A percentile compares a stretch with the other conserved stretches of the same genome.
Evolutionary conservation across 768 basidiomycete genomes (phyloP).

Genomic region (Auriscalpium microsporum): DNA sequence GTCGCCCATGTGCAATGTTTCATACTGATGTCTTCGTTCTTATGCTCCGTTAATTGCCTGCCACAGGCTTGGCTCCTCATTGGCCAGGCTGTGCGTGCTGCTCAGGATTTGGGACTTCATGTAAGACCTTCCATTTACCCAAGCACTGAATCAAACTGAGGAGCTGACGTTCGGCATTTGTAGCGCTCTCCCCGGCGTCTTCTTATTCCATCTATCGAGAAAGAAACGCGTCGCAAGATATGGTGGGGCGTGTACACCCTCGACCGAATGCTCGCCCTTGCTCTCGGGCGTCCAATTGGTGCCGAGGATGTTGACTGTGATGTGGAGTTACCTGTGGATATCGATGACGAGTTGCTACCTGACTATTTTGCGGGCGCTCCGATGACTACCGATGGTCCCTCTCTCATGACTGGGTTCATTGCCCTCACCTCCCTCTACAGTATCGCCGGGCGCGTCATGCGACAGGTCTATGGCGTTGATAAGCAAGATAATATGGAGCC

Average conservation of each 20-base stretch:
- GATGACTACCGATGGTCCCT: constrained; percentile 44
- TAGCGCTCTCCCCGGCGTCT: constrained; percentile 81
- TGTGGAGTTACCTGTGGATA: constrained; percentile 72
- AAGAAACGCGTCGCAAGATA: constrained; percentile 82
- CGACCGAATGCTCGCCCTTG: constrained; percentile 87
- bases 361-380: constrained; percentile 64
- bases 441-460: constrained; percentile 74
- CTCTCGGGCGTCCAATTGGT: constrained; percentile 81
- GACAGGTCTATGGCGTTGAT: constrained; percentile 77
- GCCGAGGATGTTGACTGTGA: constrained; percentile 88
- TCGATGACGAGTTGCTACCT: constrained; percentile 72
- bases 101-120: constrained; percentile 88
- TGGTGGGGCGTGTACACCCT: constrained; percentile 94
- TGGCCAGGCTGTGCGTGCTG: constrained; percentile 83
- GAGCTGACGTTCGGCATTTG: constrained; percentile 13
- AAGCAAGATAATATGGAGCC: constrained; percentile 65
- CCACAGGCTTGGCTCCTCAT: constrained; percentile 92
- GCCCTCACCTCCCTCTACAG: constrained; percentile 73
- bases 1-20: constrained; percentile 86
- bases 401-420: constrained; percentile 77
- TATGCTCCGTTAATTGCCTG: constrained; percentile 88
- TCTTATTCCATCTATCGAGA: constrained; percentile 62
- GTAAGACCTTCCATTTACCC: constrained; percentile 40
- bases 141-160: not conserved
- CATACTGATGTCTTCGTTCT: constrained; percentile 80